Evolutionary conservation across 2,329 filamentous ascomycete genomes (phyloP), one percentile per base, ranked within the genome.

Genomic region (Aureobasidium mangrovei): DNA sequence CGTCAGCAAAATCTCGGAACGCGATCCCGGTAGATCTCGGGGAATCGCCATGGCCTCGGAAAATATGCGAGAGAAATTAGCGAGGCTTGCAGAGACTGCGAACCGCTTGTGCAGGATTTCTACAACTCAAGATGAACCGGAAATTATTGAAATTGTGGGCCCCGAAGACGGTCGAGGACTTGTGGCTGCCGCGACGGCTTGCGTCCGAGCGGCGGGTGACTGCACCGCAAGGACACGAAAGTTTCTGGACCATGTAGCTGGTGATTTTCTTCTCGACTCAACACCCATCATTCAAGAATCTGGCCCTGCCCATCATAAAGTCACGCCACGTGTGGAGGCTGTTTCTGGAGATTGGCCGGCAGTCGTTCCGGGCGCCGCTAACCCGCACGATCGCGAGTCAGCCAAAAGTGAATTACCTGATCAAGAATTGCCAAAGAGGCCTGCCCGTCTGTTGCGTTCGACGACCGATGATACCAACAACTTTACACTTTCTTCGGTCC

Each of bases 161-260:
- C 86, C 86, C 1, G 83, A 89, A 57, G 85, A 91, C 64, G 89
- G 88, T 60, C 83, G 81, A 60, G 78, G 83, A 29, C 77, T 95
- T 39, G 79, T 93, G 32, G 77, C 80, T 57, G 88, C 89, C 24
- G 90, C 90, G 7, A 95, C 90, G 5, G 83, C 82, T 57, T 96
- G 91, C 65, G 91, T 98, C 28, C 85, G 89, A 61, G 86, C 88
- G 26, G 90, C 91, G 42, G 91, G 91, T 39, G 90, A 95, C 62
- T 96, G 91, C 68, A 86, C 95, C 24, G 84, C 86, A 5, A 91
- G 91, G 70, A 86, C 91, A 8, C 89, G 89, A 63, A 78, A 82
- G 66, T 83, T 94, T 42, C 85, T 98, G 56, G 90, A 95, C 70
- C 80, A 86, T 57, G 89, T 93, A 24, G 44, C 26, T 24, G 49